Evolutionary conservation across 345 rosid species (phyloP).

Genomic region (Anastatica hierochuntica): DNA sequence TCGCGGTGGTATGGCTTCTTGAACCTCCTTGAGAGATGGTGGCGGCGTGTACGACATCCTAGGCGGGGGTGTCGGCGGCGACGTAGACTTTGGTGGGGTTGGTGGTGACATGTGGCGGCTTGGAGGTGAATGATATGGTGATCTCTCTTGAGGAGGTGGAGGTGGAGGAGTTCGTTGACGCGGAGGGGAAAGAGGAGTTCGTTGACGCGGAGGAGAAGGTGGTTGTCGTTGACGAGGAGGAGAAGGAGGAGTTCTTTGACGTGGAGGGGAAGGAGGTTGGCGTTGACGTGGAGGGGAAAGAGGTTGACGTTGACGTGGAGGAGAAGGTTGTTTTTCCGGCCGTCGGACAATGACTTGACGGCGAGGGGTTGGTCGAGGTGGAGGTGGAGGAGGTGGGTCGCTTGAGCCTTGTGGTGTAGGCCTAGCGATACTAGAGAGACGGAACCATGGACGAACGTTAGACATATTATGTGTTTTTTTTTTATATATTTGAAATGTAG

Average conservation of each 20-base stretch:
- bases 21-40: constrained; percentile 20
- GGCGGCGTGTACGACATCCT: constrained; percentile 23
- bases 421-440: constrained; percentile 27
- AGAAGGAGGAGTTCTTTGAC: constrained; percentile 10
- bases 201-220: too few species aligned
- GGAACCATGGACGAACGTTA: constrained; percentile 33
- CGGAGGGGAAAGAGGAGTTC: too few species aligned
- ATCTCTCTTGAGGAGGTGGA: constrained; percentile 22
- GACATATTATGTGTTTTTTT: constrained; percentile 27
- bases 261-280: constrained; percentile 20
- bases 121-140: constrained; percentile 16
- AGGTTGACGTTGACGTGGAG: constrained; percentile 8
- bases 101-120: constrained; percentile 22
- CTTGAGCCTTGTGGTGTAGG: constrained; percentile 26
- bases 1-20: constrained; percentile 20
- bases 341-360: constrained; percentile 11
- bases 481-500: neutral
- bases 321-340: constrained; percentile 7
- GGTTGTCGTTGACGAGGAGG: too few species aligned
- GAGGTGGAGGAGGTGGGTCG: constrained; percentile 23
- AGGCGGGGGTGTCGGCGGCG: constrained; percentile 5
- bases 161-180: too few species aligned
- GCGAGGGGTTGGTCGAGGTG: constrained; percentile 20
- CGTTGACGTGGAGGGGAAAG: constrained; percentile 3
- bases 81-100: constrained; percentile 11